Conservation (phyloP, 2,329 filamentous ascomycete species). For the Scopulariopsis brevicaulis region DNA sequence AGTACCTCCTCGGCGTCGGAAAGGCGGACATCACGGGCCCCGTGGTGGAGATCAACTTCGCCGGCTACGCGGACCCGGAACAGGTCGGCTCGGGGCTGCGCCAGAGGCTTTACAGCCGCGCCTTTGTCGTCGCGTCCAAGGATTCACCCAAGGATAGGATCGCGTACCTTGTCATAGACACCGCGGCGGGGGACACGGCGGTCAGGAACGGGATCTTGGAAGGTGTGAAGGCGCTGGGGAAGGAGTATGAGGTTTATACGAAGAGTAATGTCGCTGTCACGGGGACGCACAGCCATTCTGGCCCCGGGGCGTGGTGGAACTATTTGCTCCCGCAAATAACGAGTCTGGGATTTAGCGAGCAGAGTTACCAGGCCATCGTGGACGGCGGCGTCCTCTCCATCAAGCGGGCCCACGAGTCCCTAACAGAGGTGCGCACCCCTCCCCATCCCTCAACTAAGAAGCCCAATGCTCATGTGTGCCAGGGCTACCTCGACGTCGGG, state of each 20-base stretch:
- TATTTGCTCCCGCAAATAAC: slow-evolving; percentile 86
- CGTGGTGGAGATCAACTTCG: slow-evolving; percentile 80
- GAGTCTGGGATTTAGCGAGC: slow-evolving; percentile 71
- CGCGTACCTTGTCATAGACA: slow-evolving; percentile 80
- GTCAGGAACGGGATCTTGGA: slow-evolving; percentile 74
- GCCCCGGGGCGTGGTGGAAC: slow-evolving; percentile 84
- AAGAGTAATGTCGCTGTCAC: slow-evolving; percentile 78
- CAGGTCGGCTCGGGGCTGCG: slow-evolving; percentile 77
- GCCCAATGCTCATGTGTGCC: slow-evolving; percentile 1
- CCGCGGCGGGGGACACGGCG: slow-evolving; percentile 75
- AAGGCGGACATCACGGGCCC: slow-evolving; percentile 52
- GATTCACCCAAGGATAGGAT: slow-evolving; percentile 58
- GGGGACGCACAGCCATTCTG: slow-evolving; percentile 83
- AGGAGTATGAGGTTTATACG: slow-evolving; percentile 60
- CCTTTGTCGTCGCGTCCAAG: slow-evolving; percentile 72
- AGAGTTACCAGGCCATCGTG: slow-evolving; percentile 80
- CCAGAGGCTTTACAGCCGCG: slow-evolving; percentile 74
- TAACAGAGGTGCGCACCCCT: slow-evolving; percentile 33
- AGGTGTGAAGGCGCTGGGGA: slow-evolving; percentile 54
- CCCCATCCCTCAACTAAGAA: background rate
- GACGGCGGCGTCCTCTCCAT: slow-evolving; percentile 65
- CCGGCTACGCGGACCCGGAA: slow-evolving; percentile 71
- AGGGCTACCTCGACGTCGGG: slow-evolving; percentile 60
- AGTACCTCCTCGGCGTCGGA: slow-evolving; percentile 37
- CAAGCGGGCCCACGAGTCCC: slow-evolving; percentile 29